A percentile compares a stretch with the other conserved stretches of the same genome.
phyloP scores from a whole-genome alignment of 2,329 filamentous ascomycete genomes.

The Aspergillus aculeatinus region DNA sequence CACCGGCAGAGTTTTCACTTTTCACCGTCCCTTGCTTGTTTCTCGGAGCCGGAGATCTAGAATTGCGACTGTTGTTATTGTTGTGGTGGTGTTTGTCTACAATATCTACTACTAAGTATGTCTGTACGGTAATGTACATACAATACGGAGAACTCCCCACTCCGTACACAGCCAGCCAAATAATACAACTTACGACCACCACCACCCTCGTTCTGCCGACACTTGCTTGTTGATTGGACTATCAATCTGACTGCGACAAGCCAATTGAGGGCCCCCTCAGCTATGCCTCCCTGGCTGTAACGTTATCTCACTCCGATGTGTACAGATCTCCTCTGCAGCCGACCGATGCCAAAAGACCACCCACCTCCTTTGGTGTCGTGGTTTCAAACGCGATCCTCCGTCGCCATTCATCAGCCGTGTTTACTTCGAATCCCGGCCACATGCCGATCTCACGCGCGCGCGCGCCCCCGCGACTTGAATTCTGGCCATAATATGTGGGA shows the following conservation, averaged over 20 bases:
- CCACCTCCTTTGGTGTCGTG: no score
- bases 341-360: not conserved
- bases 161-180: no score
- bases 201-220: not conserved
- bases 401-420: not conserved
- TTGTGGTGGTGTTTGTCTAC: conserved; percentile 7
- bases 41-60: conserved; percentile 17
- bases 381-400: not conserved
- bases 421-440: conserved; percentile 11
- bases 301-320: not conserved
- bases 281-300: not conserved
- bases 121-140: conserved; percentile 17
- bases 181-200: not conserved
- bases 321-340: not conserved
- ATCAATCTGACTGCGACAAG: not conserved
- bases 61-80: conserved; percentile 5
- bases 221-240: not conserved
- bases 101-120: not conserved
- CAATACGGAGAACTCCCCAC: not conserved
- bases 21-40: conserved; percentile 21
- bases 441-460: conserved; percentile 14
- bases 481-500: not conserved
- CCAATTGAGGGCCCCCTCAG: not conserved
- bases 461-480: conserved; percentile 7
- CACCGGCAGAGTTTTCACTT: conserved; percentile 19